phyloP scores from a whole-genome alignment of 345 rosid genomes.

The Iberis pinnata region DNA sequence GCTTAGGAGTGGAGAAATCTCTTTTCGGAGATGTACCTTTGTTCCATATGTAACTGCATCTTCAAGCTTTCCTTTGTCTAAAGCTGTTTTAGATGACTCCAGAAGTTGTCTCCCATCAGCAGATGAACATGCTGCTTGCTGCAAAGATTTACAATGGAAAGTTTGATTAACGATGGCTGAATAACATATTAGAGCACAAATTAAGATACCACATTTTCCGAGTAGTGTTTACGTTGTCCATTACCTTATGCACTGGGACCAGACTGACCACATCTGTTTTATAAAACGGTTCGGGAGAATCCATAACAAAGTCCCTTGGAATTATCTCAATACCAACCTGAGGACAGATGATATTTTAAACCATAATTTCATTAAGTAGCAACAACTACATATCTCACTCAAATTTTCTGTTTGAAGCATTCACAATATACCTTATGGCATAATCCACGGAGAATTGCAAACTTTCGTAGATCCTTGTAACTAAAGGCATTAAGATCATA shows the following conservation, averaged over 20 bases:
- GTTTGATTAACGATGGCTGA: slow-evolving; percentile 6
- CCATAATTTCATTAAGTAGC: slow-evolving; percentile 4
- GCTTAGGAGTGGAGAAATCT: slow-evolving; percentile 6
- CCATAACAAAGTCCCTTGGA: slow-evolving; percentile 94
- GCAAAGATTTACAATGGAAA: slow-evolving; percentile 28
- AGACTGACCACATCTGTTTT: slow-evolving; percentile 81
- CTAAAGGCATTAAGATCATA: slow-evolving; percentile 75
- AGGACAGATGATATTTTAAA: slow-evolving; percentile 3
- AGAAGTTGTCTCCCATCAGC: slow-evolving; percentile 98
- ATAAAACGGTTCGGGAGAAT: slow-evolving; percentile 77
- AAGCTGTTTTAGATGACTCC: slow-evolving; percentile 96
- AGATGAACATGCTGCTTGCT: slow-evolving; percentile 99
- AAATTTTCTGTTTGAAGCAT: slow-evolving; percentile 2
- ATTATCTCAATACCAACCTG: slow-evolving; percentile 97
- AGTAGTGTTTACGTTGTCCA: slow-evolving; percentile 7
- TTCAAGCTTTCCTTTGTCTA: slow-evolving; percentile 98
- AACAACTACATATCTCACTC: not conserved
- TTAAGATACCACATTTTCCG: not conserved
- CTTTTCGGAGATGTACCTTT: slow-evolving; percentile 45
- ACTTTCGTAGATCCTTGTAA: slow-evolving; percentile 81
- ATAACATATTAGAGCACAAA: slow-evolving; percentile 15
- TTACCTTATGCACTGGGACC: slow-evolving; percentile 94
- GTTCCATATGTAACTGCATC: slow-evolving; percentile 96
- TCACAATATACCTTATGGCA: slow-evolving; percentile 75
- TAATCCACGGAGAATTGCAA: slow-evolving; percentile 82